Base-by-base conservation (phyloP, 371 early-diverging fungal species). In the Globomyces sp. region DNA sequence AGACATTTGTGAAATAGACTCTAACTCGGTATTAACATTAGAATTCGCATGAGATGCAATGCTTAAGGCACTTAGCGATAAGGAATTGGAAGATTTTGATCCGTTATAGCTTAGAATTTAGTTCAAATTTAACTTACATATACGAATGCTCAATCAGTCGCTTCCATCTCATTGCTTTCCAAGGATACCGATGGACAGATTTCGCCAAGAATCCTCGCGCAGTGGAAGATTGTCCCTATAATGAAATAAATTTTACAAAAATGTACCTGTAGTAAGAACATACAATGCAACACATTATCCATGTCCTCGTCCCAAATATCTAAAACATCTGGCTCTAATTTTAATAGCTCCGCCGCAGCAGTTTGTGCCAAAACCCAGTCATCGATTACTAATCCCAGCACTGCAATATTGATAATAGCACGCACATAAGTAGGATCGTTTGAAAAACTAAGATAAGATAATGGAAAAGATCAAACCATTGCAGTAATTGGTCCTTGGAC, bases 401-500 rank as follows among this genome's bases (percentile, higher is more conserved):
- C 92, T 52, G 89, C 87, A 52, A 95, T 74, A 0, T 87, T 80
- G 55, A 88, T 81, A 48, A 94, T 86, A 0, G 92, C 89, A 1
- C 86, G 85, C 9, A 90, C 71, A 70, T 85, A 82, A 24, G 72
- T 78, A 3, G 86, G 72, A 63, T 82, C 73, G 6, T 80, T 73
- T 4, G 79, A 68, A 64, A 89, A 71, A 70, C 24, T 24, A 24
- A 24, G 24, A 24, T 24, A 24, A 24, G 24, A 24, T 0, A 24
- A 24, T 24, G 24, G 0, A 24, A 24, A 24, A 24, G 24, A 24
- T 24, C 24, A 24, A 24, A 24, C 24, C 74, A 74, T 41, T 75
- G 71, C 11, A 93, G 81, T 59, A 96, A 73, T 65, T 93, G 89
- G 58, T 92, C 85, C 67, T 92, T 90, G 42, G 93, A 92, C 11